These are phyloP conservation scores for Mycena metata DNA, from an alignment of 768 basidiomycete genomes.

Conservation along the genomic window DNA sequence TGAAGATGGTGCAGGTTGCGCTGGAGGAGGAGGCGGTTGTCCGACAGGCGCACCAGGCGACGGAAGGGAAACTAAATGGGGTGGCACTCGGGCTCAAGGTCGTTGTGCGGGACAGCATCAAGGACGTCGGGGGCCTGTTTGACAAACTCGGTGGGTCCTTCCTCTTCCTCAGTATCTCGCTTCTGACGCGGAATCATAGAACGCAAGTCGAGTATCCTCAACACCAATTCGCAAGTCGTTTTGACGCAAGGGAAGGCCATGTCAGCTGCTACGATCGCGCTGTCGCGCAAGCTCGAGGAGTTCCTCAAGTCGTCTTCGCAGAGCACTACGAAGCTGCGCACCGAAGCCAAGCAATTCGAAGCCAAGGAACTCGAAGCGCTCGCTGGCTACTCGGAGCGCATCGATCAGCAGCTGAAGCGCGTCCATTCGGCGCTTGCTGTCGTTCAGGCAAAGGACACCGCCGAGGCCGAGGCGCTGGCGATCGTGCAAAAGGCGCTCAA, in stretches of 20 bases:
- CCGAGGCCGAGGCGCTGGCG: constrained; percentile 65
- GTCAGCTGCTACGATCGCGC: constrained; percentile 61
- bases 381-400: constrained; percentile 61
- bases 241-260: constrained; percentile 72
- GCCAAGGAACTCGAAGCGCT: constrained; percentile 69
- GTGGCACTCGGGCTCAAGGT: constrained; percentile 79
- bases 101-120: constrained; percentile 75
- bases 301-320: constrained; percentile 71
- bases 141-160: constrained; percentile 81
- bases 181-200: constrained; percentile 59
- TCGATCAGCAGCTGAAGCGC: constrained; percentile 70
- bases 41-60: constrained; percentile 81
- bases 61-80: constrained; percentile 77
- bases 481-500: constrained; percentile 63
- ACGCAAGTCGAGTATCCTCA: constrained; percentile 76
- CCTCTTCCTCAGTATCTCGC: background rate
- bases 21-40: constrained; percentile 87
- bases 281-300: constrained; percentile 71
- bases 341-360: constrained; percentile 70
- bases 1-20: constrained; percentile 68
- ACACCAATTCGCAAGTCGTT: constrained; percentile 76
- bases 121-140: constrained; percentile 79
- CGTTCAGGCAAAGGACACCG: constrained; percentile 69
- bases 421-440: constrained; percentile 64
- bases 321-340: constrained; percentile 64